Percentiles rank a stretch among this genome's conserved stretches.
Conservation (phyloP, 1,139 yeast species). For the Protomyces arabidopsidicola region DNA sequence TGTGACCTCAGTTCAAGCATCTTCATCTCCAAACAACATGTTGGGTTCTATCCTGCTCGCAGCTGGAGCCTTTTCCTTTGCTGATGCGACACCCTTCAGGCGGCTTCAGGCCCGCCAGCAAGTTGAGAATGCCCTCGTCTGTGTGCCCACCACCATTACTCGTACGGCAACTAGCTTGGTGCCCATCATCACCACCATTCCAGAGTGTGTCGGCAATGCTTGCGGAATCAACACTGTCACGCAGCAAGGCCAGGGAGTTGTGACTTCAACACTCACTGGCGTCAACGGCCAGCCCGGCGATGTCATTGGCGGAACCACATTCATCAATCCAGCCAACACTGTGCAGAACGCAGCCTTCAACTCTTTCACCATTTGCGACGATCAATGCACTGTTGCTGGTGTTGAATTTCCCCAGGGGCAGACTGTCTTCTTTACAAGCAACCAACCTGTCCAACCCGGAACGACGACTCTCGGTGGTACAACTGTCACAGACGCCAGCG, state of each 20-base stretch:
- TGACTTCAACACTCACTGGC: not conserved
- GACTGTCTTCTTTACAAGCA: constrained; percentile 9
- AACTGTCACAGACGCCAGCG: constrained; percentile 3
- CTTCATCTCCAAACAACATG: not conserved
- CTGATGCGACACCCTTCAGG: not conserved
- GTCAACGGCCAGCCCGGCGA: constrained; percentile 7
- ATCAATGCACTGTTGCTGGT: constrained; percentile 12
- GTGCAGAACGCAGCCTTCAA: constrained; percentile 4
- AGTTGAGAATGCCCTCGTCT: not conserved
- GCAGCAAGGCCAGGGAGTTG: constrained; percentile 12
- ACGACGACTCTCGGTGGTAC: constrained; percentile 14
- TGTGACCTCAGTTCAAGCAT: not conserved
- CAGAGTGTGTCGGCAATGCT: constrained; percentile 9
- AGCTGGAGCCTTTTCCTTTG: not conserved
- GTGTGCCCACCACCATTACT: constrained; percentile 8
- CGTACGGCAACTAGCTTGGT: constrained; percentile 2
- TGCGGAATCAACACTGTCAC: constrained; percentile 13
- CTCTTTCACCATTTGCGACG: constrained; percentile 10
- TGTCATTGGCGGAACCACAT: constrained; percentile 12
- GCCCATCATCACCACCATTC: constrained; percentile 21
- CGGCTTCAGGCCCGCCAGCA: not conserved
- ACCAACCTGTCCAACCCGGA: constrained; percentile 4
- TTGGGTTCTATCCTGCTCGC: not conserved
- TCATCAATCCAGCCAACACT: constrained; percentile 14
- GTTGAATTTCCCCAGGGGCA: constrained; percentile 3